Conservation (phyloP, 345 rosid species). For the Hevea brasiliensis region DNA sequence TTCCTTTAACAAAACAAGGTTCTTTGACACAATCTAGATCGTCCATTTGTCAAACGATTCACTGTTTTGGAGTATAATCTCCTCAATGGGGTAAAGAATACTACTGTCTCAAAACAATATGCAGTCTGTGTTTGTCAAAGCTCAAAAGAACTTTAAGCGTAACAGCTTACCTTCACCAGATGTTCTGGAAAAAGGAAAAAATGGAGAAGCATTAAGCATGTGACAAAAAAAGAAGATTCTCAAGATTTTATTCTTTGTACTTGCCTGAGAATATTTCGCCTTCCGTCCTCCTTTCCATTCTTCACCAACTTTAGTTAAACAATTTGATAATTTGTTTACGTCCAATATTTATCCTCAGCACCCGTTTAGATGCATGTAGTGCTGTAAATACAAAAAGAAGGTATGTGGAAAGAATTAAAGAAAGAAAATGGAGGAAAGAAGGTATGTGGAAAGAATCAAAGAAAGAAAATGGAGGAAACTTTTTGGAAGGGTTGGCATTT, state of each 20-base stretch:
- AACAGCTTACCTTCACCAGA: neutral
- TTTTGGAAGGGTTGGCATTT: neutral
- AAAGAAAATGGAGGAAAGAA: too few species aligned
- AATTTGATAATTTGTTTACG: too few species aligned
- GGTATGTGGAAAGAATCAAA: too few species aligned
- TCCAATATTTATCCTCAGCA: too few species aligned
- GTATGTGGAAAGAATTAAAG: too few species aligned
- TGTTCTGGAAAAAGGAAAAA: neutral
- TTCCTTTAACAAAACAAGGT: too few species aligned
- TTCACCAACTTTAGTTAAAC: neutral
- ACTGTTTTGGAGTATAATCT: too few species aligned
- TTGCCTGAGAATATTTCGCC: neutral
- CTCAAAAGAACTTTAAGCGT: neutral
- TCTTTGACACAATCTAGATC: too few species aligned
- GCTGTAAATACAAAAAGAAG: neutral
- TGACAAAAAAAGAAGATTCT: neutral
- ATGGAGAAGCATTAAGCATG: neutral
- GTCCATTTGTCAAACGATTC: too few species aligned
- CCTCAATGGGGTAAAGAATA: too few species aligned
- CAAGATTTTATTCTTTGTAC: constrained; percentile 5
- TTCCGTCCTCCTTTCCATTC: neutral
- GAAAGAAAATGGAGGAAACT: neutral
- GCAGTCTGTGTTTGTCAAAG: neutral
- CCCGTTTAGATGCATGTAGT: neutral
- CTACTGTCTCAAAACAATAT: too few species aligned